Percentiles rank a stretch among this genome's conserved stretches.
These are phyloP conservation scores for Xylariaceae sp. DNA, from an alignment of 2,329 filamentous ascomycete species.

Conservation along the genomic window DNA sequence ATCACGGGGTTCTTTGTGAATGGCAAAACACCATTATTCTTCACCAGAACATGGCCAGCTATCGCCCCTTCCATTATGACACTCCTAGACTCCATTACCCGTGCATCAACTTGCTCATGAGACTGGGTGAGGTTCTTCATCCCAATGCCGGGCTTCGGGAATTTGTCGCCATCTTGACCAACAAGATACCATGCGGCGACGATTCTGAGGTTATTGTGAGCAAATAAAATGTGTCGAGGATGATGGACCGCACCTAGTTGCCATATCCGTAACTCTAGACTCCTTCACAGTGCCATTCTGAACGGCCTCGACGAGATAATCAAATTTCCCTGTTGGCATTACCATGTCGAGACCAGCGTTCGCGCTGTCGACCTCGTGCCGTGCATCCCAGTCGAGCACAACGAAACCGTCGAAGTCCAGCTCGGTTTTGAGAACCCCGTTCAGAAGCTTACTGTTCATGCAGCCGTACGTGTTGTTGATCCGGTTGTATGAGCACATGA, in stretches of 20 bases:
- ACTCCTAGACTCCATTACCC: conserved; percentile 40
- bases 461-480: conserved; percentile 72
- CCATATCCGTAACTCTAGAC: conserved; percentile 74
- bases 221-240: conserved; percentile 17
- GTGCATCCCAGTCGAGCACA: conserved; percentile 65
- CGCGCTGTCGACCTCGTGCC: conserved; percentile 54
- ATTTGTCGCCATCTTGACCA: conserved; percentile 45
- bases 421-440: conserved; percentile 62
- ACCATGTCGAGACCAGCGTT: conserved; percentile 66
- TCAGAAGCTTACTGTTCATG: conserved; percentile 66
- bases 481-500: conserved; percentile 70
- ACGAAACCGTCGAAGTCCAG: conserved; percentile 67
- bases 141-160: conserved; percentile 43
- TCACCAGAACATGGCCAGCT: conserved; percentile 70
- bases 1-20: conserved; percentile 52
- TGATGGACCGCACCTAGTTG: conserved; percentile 56
- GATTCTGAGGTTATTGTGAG: conserved; percentile 49
- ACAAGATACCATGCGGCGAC: conserved; percentile 58
- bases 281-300: conserved; percentile 70
- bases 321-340: conserved; percentile 54
- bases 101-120: conserved; percentile 46
- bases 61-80: conserved; percentile 50
- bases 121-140: conserved; percentile 58
- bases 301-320: conserved; percentile 70
- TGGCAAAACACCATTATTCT: conserved; percentile 66